Base-by-base conservation (phyloP, 495 filamentous ascomycete genomes). In the Podospora anserina region DNA sequence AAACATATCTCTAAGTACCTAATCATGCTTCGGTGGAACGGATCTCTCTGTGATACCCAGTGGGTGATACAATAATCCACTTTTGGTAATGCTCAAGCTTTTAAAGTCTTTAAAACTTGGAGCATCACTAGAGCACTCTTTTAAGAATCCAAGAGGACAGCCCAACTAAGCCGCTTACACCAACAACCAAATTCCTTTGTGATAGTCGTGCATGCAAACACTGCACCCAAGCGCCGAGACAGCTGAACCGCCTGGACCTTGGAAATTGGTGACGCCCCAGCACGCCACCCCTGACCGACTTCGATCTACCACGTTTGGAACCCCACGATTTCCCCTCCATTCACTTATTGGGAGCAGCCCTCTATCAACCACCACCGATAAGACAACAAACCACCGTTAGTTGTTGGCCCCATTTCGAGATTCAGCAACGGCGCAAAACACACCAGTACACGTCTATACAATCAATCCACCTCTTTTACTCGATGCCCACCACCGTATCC, bases 271-370 rank as follows among this genome's bases (percentile, higher is more conserved):
- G 61, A 63, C 61, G 61, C 49, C 32, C 34, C 30, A 39, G 61
- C 61, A 63, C 61, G 61, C 61, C 61, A 39, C 61, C 30, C 16
- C 61, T 63, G 61, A 63, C 61, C n/a, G 27, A 32, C 61, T 44
- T 32, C 9, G 32, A 28, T 32, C 61, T 63, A 5, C 30, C 61
- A 18, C 61, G 18, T 32, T 63, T 49, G 18, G 32, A 34, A 63
- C 61, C 61, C 61, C 61, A 63, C 61, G 61, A 63, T 63, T 63
- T 63, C 61, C 61, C 61, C 61, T 44, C 30, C 60, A 62, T 27
- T 18, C 26, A 23, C 56, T 27, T 59, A 59, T 27, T 30, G 23
- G 23, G 23, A 23, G 30, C 27, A 49, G n/a, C 32, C 13, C 61
- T 19, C 30, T 19, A 39, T 32, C 27, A 19, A 28, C 32, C 61